These are phyloP conservation scores for Kalmusia sp. DNA, from an alignment of 2,329 filamentous ascomycete species.

Conservation along the genomic window DNA sequence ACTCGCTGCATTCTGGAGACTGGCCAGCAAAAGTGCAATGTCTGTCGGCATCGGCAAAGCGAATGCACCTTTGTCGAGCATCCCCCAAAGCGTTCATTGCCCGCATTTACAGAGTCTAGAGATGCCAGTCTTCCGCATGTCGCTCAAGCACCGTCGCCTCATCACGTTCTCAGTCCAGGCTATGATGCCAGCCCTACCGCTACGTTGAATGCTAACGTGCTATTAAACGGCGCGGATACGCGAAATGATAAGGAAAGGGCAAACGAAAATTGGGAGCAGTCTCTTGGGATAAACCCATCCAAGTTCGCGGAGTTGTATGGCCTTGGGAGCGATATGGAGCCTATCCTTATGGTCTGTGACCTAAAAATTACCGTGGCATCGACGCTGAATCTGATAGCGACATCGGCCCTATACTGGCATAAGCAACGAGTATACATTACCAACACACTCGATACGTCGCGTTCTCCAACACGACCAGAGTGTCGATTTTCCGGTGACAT, in stretches of 20 bases:
- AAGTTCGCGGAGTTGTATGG: slow-evolving; percentile 19
- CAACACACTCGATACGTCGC: slow-evolving; percentile 19
- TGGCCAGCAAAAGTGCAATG: slow-evolving; percentile 9
- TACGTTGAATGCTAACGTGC: not conserved
- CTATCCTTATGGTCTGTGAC: slow-evolving; percentile 15
- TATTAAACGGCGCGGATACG: not conserved
- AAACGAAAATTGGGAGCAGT: not conserved
- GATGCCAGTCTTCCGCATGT: not conserved
- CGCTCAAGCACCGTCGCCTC: not conserved
- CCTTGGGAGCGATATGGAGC: slow-evolving; percentile 20
- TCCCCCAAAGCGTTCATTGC: not conserved
- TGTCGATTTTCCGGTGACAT: slow-evolving; percentile 18
- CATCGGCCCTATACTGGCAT: slow-evolving; percentile 15
- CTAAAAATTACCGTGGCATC: not conserved
- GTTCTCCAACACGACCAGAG: slow-evolving; percentile 15
- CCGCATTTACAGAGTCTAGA: not conserved
- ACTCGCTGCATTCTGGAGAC: slow-evolving; percentile 14
- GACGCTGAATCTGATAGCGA: slow-evolving; percentile 1
- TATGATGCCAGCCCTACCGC: not conserved
- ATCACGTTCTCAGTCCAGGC: not conserved
- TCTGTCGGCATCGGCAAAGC: slow-evolving; percentile 8
- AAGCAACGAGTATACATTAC: slow-evolving; percentile 15
- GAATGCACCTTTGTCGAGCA: slow-evolving; percentile 4
- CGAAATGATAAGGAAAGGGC: too few relatives aligned
- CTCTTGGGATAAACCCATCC: slow-evolving; percentile 11